Conservation (phyloP, 768 basidiomycete species). For the Pleurotus platypus region DNA sequence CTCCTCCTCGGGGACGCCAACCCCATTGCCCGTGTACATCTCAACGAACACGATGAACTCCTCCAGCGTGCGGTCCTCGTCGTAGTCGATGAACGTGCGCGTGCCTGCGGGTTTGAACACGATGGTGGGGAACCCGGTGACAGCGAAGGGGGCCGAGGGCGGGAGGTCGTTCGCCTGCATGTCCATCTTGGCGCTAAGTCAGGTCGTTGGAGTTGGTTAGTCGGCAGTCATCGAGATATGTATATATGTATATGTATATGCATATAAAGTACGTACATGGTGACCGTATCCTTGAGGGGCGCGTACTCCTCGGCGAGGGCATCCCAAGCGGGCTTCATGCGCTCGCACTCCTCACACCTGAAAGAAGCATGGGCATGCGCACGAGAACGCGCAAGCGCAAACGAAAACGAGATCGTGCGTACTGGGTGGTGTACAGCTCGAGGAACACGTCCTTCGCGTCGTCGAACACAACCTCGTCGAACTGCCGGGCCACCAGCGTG, state of each 20-base stretch:
- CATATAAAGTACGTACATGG: slow-evolving; percentile 54
- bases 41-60: slow-evolving; percentile 81
- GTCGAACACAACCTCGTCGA: slow-evolving; percentile 83
- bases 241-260: too few species aligned
- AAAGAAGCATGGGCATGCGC: not conserved
- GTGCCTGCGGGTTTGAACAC: slow-evolving; percentile 94
- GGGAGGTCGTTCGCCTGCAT: slow-evolving; percentile 96
- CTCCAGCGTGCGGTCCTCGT: slow-evolving; percentile 88
- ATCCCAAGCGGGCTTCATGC: slow-evolving; percentile 93
- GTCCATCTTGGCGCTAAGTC: slow-evolving; percentile 88
- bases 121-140: slow-evolving; percentile 89
- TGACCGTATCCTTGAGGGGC: slow-evolving; percentile 63
- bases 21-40: slow-evolving; percentile 70
- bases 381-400: not conserved
- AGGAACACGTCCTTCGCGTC: slow-evolving; percentile 92
- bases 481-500: slow-evolving; percentile 82
- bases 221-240: not conserved
- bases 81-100: slow-evolving; percentile 88
- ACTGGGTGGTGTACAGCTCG: slow-evolving; percentile 98
- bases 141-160: slow-evolving; percentile 81
- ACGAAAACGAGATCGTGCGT: slow-evolving; percentile 22
- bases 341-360: slow-evolving; percentile 95
- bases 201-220: not conserved
- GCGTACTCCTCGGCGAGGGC: slow-evolving; percentile 83
- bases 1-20: slow-evolving; percentile 34